Base-by-base conservation (phyloP, 2,329 filamentous ascomycete genomes). In the Colletotrichum higginsianum region DNA sequence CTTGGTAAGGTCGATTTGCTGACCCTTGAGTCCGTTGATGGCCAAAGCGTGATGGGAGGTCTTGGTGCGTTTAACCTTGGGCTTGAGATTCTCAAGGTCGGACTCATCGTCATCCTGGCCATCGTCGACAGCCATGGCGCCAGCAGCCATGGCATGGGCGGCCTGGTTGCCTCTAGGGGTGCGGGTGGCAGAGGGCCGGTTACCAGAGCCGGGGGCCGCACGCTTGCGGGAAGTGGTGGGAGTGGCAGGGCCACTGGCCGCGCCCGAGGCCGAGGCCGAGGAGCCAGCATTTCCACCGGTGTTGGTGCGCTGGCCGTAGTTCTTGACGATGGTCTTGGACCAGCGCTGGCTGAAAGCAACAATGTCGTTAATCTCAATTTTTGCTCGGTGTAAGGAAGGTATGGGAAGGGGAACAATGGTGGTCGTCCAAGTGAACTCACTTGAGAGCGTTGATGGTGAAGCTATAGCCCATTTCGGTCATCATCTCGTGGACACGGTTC, bases 381-480 rank as follows among this genome's bases (percentile, higher is more conserved):
- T 42, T 12, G 8, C 13, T 38, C 5, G n/a, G n/a, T 8, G 15
- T 3, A 21, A 15, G 35, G 44, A 26, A 18, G 26, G 4, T 12
- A 2, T 35, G 44, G 26, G 7, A 57, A 2, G n/a, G 18, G 42
- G 23, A 18, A 23, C 12, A n/a, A 7, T n/a, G 7, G 58, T 23
- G n/a, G 13, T 16, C 23, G 13, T 26, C 12, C 4, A 26, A 8
- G 15, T 26, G 42, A 15, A 78, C 82, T 49, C 75, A 84, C 82
- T 76, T 78, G 47, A 84, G 79, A 44, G 82, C 82, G n/a, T 82
- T 80, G 44, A 80, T 79, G 65, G 80, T 80, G 40, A 84, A 84
- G 11, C 66, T 46, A 30, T 83, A 80, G 12, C 81, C 82, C 18
- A 80, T 76, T 2, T 67, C 26, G 2, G 60, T 67, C 82, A 84